A percentile compares a stretch with the other conserved stretches of the same genome.
phyloP scores from a whole-genome alignment of 176 grass and related monocot genomes.

The Triticum dicoccoides region DNA sequence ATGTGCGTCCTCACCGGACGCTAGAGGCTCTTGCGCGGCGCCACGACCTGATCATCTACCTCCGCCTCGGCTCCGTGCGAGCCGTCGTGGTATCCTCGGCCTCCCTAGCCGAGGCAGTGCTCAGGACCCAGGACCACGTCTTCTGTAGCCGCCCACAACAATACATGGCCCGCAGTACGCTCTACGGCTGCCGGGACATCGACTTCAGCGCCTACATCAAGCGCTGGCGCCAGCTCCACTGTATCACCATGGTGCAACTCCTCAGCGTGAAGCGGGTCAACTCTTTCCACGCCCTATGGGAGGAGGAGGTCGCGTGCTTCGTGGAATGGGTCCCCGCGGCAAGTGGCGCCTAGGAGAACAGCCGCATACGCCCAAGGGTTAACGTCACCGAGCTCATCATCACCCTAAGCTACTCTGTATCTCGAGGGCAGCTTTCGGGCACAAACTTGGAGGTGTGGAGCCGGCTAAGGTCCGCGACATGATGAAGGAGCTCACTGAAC shows the following conservation, averaged over 20 bases:
- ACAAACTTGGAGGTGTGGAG: not conserved
- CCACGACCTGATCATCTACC: not conserved
- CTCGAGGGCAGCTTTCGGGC: constrained; percentile 23
- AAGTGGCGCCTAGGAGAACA: not conserved
- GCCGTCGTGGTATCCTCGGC: not conserved
- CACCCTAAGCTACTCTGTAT: constrained; percentile 22
- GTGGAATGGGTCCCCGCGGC: not conserved
- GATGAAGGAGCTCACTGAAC: not conserved
- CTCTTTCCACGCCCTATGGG: constrained; percentile 37
- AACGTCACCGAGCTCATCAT: constrained; percentile 35
- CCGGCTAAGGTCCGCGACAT: not conserved
- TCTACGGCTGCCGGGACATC: constrained; percentile 39
- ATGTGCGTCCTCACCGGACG: not conserved
- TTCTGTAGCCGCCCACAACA: constrained; percentile 35
- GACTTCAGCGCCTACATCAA: constrained; percentile 44
- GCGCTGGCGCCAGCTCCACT: constrained; percentile 40
- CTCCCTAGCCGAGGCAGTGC: constrained; percentile 25
- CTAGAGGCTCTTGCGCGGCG: not conserved
- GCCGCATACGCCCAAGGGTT: not conserved
- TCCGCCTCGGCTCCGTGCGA: not conserved
- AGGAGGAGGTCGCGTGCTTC: constrained; percentile 11
- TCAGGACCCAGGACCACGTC: constrained; percentile 31
- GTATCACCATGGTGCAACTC: constrained; percentile 16
- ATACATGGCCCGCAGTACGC: not conserved
- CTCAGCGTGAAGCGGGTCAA: constrained; percentile 41